phyloP scores from a whole-genome alignment of 2,329 filamentous ascomycete genomes.

The Colletotrichum tropicale region DNA sequence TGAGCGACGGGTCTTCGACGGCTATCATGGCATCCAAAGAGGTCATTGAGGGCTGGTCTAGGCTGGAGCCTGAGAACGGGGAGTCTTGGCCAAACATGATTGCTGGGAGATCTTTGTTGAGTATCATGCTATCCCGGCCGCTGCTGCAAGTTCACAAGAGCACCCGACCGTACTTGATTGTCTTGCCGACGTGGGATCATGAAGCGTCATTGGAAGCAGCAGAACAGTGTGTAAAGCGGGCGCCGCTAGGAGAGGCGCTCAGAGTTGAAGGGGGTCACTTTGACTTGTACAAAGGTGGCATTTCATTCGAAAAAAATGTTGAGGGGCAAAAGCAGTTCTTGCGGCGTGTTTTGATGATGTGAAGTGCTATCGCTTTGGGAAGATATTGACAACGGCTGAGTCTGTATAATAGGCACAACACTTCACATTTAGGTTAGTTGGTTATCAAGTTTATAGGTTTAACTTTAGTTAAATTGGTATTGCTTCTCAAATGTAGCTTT shows the following conservation, averaged over 20 bases:
- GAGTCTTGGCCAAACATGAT: not conserved
- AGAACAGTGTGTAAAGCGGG: conserved; percentile 2
- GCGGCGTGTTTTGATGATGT: not conserved
- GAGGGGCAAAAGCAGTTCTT: not conserved
- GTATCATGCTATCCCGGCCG: not conserved
- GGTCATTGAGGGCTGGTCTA: not conserved
- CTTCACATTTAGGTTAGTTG: not conserved
- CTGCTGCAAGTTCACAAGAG: conserved; percentile 1
- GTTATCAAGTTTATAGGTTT: not conserved
- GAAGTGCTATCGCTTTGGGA: not conserved
- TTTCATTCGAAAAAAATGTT: conserved; percentile 3
- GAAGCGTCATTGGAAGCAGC: conserved; percentile 2
- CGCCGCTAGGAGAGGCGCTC: not conserved
- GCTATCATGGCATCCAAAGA: conserved; percentile 4
- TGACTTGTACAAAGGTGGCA: not conserved
- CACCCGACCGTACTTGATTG: not conserved
- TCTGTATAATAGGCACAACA: not conserved
- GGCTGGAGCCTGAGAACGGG: not conserved
- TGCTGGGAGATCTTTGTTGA: conserved; percentile 6
- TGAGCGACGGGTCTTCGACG: conserved; percentile 1
- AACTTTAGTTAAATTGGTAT: not conserved
- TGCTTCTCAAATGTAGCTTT: not conserved
- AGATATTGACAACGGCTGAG: not conserved
- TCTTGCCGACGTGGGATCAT: conserved; percentile 11
- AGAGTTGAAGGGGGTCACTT: conserved; percentile 3